Evolutionary conservation across 208 protist species (phyloP).

Genomic region (Kentomonas sorsogonicus): DNA sequence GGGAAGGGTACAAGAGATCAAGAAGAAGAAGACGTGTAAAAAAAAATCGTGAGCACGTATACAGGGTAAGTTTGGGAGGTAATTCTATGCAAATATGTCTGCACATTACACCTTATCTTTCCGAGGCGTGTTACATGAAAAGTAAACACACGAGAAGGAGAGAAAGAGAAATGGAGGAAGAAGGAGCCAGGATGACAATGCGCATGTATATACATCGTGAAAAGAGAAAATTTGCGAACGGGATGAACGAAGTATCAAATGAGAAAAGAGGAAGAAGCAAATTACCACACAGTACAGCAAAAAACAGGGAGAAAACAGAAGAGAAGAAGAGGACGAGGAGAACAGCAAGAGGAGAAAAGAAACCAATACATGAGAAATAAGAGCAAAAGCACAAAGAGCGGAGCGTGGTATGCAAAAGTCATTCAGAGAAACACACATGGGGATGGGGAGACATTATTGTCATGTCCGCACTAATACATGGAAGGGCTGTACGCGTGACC

Average conservation of each 20-base stretch:
- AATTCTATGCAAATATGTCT: too few relatives aligned
- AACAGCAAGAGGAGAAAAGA: constrained; percentile 6
- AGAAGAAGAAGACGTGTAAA: background rate
- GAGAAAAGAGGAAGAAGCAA: constrained; percentile 9
- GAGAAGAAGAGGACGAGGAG: background rate
- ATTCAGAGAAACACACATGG: background rate
- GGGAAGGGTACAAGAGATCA: background rate
- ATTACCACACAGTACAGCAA: background rate
- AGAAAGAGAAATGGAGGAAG: too few relatives aligned
- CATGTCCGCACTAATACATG: constrained; percentile 18
- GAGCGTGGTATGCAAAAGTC: background rate
- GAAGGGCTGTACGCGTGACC: constrained; percentile 86
- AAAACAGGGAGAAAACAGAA: background rate
- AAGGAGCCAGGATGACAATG: too few relatives aligned
- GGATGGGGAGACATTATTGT: too few relatives aligned
- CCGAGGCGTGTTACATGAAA: too few relatives aligned
- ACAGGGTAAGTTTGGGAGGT: too few relatives aligned
- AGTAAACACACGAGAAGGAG: too few relatives aligned
- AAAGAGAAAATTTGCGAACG: too few relatives aligned
- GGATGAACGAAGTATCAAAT: constrained; percentile 2
- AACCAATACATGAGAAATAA: background rate
- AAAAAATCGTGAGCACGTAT: background rate
- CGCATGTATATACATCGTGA: too few relatives aligned
- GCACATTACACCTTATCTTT: too few relatives aligned
- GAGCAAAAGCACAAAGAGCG: background rate